A percentile compares a stretch with the other conserved stretches of the same genome.
Conservation (phyloP, 306 rosid species). For the Pyrus bretschneideri region DNA sequence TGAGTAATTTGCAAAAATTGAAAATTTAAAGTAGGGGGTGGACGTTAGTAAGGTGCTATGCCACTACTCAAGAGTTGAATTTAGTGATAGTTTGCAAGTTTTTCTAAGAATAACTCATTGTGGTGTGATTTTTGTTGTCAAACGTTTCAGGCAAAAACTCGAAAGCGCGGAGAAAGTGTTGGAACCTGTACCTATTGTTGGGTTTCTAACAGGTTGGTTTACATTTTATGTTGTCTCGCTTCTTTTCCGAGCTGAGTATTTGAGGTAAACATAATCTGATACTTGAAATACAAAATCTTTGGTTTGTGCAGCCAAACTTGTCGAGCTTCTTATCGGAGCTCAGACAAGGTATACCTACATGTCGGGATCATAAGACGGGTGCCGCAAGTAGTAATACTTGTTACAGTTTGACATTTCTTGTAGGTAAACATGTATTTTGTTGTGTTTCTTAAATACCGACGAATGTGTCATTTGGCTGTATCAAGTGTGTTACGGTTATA, state of each 20-base stretch:
- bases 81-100: background rate
- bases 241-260: background rate
- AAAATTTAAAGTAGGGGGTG: too few species aligned
- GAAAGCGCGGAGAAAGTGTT: slow-evolving; percentile 54
- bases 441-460: background rate
- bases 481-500: background rate
- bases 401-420: slow-evolving; percentile 9
- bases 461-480: background rate
- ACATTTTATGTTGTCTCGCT: background rate
- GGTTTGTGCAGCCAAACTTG: slow-evolving; percentile 59
- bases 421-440: slow-evolving; percentile 1
- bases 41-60: too few species aligned
- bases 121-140: background rate
- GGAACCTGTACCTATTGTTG: slow-evolving; percentile 71
- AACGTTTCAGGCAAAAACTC: slow-evolving; percentile 56
- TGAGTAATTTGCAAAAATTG: too few species aligned
- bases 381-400: slow-evolving; percentile 1
- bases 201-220: slow-evolving; percentile 69
- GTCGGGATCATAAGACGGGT: slow-evolving; percentile 62
- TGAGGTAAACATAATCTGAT: background rate
- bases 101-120: background rate
- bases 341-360: slow-evolving; percentile 87
- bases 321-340: slow-evolving; percentile 81
- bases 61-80: background rate
- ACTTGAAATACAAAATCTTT: background rate